Conservation (phyloP, 768 basidiomycete species). For the Mycena amicta region DNA sequence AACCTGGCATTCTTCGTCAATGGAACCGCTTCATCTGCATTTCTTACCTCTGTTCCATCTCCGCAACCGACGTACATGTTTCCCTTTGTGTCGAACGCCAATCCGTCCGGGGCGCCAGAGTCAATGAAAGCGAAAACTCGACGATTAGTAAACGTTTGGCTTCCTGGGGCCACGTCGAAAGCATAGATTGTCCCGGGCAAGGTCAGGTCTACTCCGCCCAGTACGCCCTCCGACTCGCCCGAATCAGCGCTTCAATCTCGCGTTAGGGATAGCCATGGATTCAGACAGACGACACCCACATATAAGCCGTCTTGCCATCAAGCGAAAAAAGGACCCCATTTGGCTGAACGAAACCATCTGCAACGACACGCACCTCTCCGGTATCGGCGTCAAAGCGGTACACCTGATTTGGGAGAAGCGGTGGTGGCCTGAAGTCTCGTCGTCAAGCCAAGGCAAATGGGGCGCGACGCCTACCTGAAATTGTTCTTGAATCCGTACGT, state of each 20-base stretch:
- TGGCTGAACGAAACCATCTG: slow-evolving; percentile 38
- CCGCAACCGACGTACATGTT: slow-evolving; percentile 55
- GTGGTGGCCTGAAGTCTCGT: slow-evolving; percentile 43
- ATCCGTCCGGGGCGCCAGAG: slow-evolving; percentile 54
- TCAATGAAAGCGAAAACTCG: slow-evolving; percentile 56
- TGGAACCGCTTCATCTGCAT: no score
- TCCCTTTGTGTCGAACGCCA: slow-evolving; percentile 50
- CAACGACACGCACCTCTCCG: slow-evolving; percentile 44
- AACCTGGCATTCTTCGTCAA: no score
- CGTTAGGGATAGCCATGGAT: no score
- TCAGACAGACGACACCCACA: no score
- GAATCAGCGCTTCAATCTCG: no score
- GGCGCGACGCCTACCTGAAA: no score
- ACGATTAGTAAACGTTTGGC: slow-evolving; percentile 45
- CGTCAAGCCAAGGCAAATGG: no score
- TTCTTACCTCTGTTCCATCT: no score
- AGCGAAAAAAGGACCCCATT: slow-evolving; percentile 19
- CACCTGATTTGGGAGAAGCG: slow-evolving; percentile 46
- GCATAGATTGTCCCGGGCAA: slow-evolving; percentile 39
- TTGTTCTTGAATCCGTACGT: slow-evolving; percentile 37
- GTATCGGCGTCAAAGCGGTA: slow-evolving; percentile 46
- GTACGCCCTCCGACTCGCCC: slow-evolving; percentile 19
- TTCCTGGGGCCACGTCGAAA: slow-evolving; percentile 49
- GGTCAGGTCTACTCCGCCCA: slow-evolving; percentile 24
- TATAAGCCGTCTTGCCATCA: slow-evolving; percentile 17